Evolutionary conservation across 345 rosid genomes (phyloP).

Genomic region (Eucalyptus erythrocorys): DNA sequence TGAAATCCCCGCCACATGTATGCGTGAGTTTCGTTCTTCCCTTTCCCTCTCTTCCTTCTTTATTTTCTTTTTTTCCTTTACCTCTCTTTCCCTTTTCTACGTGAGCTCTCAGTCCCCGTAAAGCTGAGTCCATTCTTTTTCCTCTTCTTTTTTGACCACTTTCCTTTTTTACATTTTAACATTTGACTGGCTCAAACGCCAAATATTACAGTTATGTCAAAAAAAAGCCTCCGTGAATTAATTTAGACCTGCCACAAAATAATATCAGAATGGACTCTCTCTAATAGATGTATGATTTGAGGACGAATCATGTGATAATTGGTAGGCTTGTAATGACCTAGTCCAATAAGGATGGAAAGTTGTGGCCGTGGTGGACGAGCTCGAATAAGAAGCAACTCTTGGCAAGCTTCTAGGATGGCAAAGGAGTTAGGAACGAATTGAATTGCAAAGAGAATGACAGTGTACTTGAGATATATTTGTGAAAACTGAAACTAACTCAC

Average conservation of each 20-base stretch:
- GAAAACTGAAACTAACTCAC: not conserved
- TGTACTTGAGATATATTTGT: accelerated
- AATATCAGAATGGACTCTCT: not conserved
- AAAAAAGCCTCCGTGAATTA: too few species aligned
- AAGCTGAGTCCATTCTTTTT: not conserved
- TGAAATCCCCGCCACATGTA: not conserved
- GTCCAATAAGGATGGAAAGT: too few species aligned
- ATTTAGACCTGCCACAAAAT: not conserved
- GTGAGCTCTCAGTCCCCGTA: not conserved
- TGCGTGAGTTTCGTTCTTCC: too few species aligned
- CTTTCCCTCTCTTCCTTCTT: too few species aligned
- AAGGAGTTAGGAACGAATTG: too few species aligned
- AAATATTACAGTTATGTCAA: too few species aligned
- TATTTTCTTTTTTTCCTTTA: too few species aligned
- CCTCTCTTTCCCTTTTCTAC: too few species aligned
- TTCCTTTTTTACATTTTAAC: not conserved
- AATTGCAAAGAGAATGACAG: accelerated
- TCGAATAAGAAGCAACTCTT: too few species aligned
- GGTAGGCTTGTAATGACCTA: not conserved
- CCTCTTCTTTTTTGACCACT: not conserved
- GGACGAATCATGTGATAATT: too few species aligned
- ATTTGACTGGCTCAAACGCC: not conserved
- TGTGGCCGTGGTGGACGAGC: accelerated
- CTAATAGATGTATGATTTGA: too few species aligned
- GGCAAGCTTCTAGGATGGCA: not conserved